phyloP scores from a whole-genome alignment of 768 basidiomycete genomes.

The Mycena latifolia region DNA sequence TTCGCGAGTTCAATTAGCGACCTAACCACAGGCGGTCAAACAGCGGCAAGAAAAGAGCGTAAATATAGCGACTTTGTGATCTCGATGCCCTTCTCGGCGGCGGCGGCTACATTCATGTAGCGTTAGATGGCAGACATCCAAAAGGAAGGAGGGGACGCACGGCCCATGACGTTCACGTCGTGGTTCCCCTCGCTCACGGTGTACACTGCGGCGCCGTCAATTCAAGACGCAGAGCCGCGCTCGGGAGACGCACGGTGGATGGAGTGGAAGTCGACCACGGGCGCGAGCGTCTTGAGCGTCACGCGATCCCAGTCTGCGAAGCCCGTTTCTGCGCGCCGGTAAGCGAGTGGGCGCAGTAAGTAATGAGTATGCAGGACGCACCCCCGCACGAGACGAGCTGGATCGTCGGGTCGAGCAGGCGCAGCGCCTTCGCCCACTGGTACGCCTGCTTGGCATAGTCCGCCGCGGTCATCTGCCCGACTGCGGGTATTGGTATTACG shows the following conservation, averaged over 20 bases:
- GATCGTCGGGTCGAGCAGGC: constrained; percentile 67
- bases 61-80: constrained; percentile 63
- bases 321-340: constrained; percentile 48
- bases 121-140: neutral
- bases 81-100: constrained; percentile 65
- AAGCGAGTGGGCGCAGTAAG: too few species aligned
- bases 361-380: constrained; percentile 35
- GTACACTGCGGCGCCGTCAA: constrained; percentile 45
- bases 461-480: constrained; percentile 66
- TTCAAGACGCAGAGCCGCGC: constrained; percentile 31
- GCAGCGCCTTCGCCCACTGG: constrained; percentile 73
- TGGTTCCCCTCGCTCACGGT: constrained; percentile 59
- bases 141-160: constrained; percentile 40
- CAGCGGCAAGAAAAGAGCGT: too few species aligned
- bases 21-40: too few species aligned
- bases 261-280: constrained; percentile 65
- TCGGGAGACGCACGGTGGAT: constrained; percentile 53
- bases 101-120: constrained; percentile 51
- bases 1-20: constrained; percentile 65
- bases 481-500: constrained; percentile 34
- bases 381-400: constrained; percentile 68
- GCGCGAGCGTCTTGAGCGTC: constrained; percentile 53
- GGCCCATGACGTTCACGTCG: constrained; percentile 66
- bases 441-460: constrained; percentile 69
- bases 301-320: constrained; percentile 59